Percentiles rank a stretch among this genome's conserved stretches.
Evolutionary conservation across 352 stramenopile genomes (phyloP).

Genomic region (Phytophthora hibernalis): DNA sequence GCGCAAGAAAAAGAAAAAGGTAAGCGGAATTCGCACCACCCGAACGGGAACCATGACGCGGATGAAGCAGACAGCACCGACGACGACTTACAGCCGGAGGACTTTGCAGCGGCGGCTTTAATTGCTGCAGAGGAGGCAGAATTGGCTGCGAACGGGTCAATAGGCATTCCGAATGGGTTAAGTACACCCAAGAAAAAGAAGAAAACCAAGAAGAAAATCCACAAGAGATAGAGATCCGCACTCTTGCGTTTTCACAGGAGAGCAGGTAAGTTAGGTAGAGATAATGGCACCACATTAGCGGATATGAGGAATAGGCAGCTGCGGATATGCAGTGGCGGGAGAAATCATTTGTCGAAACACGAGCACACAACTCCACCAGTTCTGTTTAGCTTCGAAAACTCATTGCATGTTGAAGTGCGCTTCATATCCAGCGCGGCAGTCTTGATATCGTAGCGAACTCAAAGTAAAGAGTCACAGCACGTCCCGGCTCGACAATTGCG

Average conservation of each 20-base stretch:
- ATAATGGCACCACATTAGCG: constrained; percentile 16
- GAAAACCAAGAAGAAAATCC: constrained; percentile 51
- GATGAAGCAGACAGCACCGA: constrained; percentile 34
- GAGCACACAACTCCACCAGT: no score
- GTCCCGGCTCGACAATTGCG: constrained; percentile 11
- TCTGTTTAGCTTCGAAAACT: no score
- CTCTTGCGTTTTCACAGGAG: constrained; percentile 20
- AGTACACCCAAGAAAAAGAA: constrained; percentile 59
- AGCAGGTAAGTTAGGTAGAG: constrained; percentile 40
- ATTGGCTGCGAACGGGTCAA: constrained; percentile 31
- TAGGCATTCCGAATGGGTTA: constrained; percentile 26
- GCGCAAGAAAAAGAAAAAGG: constrained; percentile 87
- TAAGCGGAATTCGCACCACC: constrained; percentile 40
- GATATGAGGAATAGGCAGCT: constrained; percentile 21
- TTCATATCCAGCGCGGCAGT: no score
- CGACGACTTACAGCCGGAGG: constrained; percentile 38
- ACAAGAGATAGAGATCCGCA: constrained; percentile 54
- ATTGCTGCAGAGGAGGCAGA: constrained; percentile 40
- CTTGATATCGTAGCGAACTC: no score
- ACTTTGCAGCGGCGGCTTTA: constrained; percentile 34
- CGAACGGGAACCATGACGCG: constrained; percentile 18
- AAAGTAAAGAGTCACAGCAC: no score
- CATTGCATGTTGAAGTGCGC: no score
- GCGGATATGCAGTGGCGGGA: constrained; percentile 13
- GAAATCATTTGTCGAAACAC: constrained; percentile 13